Evolutionary conservation across 139 green algal species (phyloP), one percentile per base, ranked within the genome.

Genomic region (Micractinium conductrix): DNA sequence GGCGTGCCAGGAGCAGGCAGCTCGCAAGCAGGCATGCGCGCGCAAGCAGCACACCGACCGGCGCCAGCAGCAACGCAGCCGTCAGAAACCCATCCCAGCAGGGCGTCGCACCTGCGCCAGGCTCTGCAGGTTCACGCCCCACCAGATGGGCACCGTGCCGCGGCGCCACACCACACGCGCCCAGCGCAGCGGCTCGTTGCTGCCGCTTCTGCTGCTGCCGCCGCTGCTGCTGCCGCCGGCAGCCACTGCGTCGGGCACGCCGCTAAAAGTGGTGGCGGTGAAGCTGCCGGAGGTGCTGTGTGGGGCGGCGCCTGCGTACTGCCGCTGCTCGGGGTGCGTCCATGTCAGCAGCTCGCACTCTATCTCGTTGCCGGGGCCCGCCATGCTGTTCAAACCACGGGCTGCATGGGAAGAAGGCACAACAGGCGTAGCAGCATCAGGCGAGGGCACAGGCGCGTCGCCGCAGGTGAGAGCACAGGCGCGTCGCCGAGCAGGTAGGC

Each of bases 321-420:
- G n/a, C n/a, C 76, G 67, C 45, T 85, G 80, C 42, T 44, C 43
- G 8, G 19, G 78, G 28, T 45, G 44, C 30, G 70, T 84, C 95
- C 95, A 98, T 1, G 96, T 85, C 28, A 99, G 81, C 86, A 98
- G 95, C 86, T 99, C 97, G 50, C 93, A 96, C 91, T 99, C 97
- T 26, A 99, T 95, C 91, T 99, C 97, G 86, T 99, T 99, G 67
- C 96, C 97, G 4, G 97, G 94, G 30, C 94, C 93, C 0, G 91
- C 92, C 26, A 89, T 80, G 33, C 92, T 89, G 84, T 99, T 99
- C 26, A 99, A 89, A 2, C 97, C 97, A 26, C 95, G 89, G 28
- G 97, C 96, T 81, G 75, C 75, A 71, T 3, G 8, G 5, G 24
- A 4, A 21, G n/a, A n/a, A n/a, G n/a, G n/a, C n/a, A n/a, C n/a